A percentile compares a stretch with the other conserved stretches of the same genome.
Evolutionary conservation across 176 grass and related monocot genomes (phyloP).

Genomic region (Aechmea fasciata): DNA sequence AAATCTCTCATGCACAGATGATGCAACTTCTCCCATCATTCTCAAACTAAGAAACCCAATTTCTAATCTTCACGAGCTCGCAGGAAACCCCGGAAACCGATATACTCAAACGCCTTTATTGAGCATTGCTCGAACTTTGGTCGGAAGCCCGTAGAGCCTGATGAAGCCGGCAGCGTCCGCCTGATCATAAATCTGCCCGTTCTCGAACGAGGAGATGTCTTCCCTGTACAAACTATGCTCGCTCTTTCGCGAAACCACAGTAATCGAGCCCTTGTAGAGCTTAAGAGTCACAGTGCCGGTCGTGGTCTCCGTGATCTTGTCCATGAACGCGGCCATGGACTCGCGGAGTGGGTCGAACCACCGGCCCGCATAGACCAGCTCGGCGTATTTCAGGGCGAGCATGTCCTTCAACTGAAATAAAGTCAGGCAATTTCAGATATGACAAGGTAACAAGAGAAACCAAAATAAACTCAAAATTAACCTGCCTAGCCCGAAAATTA

Average conservation of each 20-base stretch:
- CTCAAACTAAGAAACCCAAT: no score
- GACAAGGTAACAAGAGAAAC: no score
- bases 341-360: constrained; percentile 72
- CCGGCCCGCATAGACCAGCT: constrained; percentile 68
- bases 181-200: constrained; percentile 75
- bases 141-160: constrained; percentile 69
- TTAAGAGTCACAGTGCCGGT: constrained; percentile 60
- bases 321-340: constrained; percentile 66
- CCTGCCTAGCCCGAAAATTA: no score
- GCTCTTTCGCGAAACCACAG: constrained; percentile 42
- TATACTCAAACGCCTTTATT: constrained; percentile 41
- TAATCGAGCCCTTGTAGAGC: constrained; percentile 77
- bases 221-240: constrained; percentile 76
- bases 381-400: constrained; percentile 67
- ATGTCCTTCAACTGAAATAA: constrained; percentile 34
- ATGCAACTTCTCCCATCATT: no score
- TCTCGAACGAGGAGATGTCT: constrained; percentile 91
- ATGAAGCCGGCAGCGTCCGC: constrained; percentile 78
- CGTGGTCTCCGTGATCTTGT: constrained; percentile 48
- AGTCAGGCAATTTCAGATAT: no score
- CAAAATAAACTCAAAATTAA: no score
- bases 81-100: neutral
- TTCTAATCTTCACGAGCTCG: neutral
- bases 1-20: no score
- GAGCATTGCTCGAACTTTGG: constrained; percentile 67